Evolutionary conservation across 1,139 yeast genomes (phyloP), one percentile per base, ranked within the genome.

Genomic region (Saccharomycopsis hybrid): DNA sequence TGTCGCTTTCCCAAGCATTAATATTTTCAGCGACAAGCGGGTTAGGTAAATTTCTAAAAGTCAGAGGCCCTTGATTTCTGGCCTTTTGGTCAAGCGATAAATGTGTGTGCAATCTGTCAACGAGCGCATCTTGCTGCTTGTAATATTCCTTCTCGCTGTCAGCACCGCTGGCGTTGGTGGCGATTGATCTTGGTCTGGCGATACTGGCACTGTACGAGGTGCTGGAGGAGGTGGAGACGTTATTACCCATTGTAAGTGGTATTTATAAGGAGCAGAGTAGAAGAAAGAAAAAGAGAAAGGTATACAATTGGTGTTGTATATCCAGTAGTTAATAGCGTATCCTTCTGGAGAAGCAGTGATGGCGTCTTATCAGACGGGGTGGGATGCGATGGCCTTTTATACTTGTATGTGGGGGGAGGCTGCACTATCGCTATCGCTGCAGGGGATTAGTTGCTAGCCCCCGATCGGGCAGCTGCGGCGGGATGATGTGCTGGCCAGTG

Each of bases 1-100:
- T 67, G 29, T 72, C 71, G 2, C 65, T 56, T 56, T 77, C 75
- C 87, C 87, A 81, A 4, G 63, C 58, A 18, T 57, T 56, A 46
- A 78, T 64, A 44, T 67, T 63, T 24, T 60, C 58, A 18, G 60
- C 54, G 3, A 69, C 58, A 44, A 77, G 62, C 18, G 78, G 75
- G 46, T 68, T 65, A 5, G 50, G 50, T 11, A 41, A 59, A 56
- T 42, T 44, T 18, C 27, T 28, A 44, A 48, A 49, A 11, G 50
- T 39, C 7, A 45, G 38, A 25, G 51, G 54, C 5, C 53, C 53
- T 25, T 44, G 35, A 43, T 49, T 51, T 31, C 41, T 35, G 40
- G 37, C 43, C 30, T 49, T 27, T 24, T 45, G 46, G 25, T 44
- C 48, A 7, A 48, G 41, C 9, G 11, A 18, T 28, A 51, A 45